Conservation (phyloP, 2,329 filamentous ascomycete genomes). For the Meredithiella fracta region DNA sequence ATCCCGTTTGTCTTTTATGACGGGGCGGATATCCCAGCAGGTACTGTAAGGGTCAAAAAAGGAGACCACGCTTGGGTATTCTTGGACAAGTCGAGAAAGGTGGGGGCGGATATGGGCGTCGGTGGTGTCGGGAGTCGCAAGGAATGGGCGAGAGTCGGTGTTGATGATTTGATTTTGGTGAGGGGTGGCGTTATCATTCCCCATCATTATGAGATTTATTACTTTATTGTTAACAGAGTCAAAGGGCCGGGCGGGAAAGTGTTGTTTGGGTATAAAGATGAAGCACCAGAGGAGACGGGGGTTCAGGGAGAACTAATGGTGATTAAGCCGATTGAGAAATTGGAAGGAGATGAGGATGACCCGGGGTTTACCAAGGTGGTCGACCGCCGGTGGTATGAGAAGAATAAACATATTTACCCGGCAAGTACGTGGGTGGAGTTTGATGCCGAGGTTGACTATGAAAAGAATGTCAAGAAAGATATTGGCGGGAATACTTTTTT, state of each 20-base stretch:
- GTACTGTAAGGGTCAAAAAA: constrained; percentile 74
- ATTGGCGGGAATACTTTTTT: constrained; percentile 87
- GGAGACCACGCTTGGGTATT: constrained; percentile 89
- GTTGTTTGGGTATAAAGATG: constrained; percentile 59
- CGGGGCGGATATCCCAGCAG: constrained; percentile 74
- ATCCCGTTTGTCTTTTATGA: constrained; percentile 97
- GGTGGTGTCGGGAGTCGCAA: constrained; percentile 48
- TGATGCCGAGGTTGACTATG: constrained; percentile 76
- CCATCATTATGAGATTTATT: constrained; percentile 97
- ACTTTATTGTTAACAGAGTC: constrained; percentile 83
- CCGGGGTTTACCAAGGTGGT: constrained; percentile 80
- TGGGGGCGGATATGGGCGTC: constrained; percentile 68
- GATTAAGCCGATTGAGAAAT: constrained; percentile 19
- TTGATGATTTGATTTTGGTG: constrained; percentile 91
- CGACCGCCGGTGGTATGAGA: constrained; percentile 89
- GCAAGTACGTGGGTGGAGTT: constrained; percentile 94
- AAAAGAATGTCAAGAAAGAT: constrained; percentile 62
- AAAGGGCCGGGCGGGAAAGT: constrained; percentile 52
- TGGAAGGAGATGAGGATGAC: constrained; percentile 66
- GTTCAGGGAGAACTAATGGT: too few relatives aligned
- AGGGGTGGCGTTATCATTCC: constrained; percentile 82
- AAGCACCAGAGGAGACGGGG: constrained; percentile 26
- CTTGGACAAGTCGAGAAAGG: constrained; percentile 76
- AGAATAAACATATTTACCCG: constrained; percentile 95
- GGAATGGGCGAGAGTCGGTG: constrained; percentile 84